Evolutionary conservation across 1,139 yeast species (phyloP).

Genomic region (Ogataea hybrid): DNA sequence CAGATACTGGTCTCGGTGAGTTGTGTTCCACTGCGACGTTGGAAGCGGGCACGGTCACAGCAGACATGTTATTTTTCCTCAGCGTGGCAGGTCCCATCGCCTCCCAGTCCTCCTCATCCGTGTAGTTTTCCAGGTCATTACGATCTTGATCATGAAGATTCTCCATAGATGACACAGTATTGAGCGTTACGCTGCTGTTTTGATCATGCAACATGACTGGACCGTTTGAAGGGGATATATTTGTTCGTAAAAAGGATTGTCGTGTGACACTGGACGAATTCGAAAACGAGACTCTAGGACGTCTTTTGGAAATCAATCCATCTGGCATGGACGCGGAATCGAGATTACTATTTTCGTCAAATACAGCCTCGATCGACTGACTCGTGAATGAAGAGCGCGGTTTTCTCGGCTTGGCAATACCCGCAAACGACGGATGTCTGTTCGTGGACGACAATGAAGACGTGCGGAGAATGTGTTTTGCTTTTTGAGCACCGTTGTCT

Average conservation of each 20-base stretch:
- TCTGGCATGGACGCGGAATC: constrained; percentile 29
- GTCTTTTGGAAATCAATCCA: constrained; percentile 24
- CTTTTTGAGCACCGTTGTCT: constrained; percentile 31
- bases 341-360: constrained; percentile 28
- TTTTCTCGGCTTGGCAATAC: constrained; percentile 32
- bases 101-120: constrained; percentile 95
- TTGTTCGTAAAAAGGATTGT: constrained; percentile 34
- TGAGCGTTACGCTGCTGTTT: constrained; percentile 22
- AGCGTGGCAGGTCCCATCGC: constrained; percentile 74
- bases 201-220: constrained; percentile 28
- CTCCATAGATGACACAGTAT: constrained; percentile 22
- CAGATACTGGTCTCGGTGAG: constrained; percentile 12
- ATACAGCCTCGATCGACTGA: constrained; percentile 31
- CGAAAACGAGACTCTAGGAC: constrained; percentile 35
- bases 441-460: constrained; percentile 26
- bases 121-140: constrained; percentile 18
- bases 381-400: constrained; percentile 33
- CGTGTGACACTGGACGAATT: constrained; percentile 32
- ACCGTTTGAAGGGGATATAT: constrained; percentile 24
- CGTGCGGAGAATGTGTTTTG: constrained; percentile 19
- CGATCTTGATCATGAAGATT: constrained; percentile 19
- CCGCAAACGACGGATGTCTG: constrained; percentile 33
- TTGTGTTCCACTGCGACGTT: constrained; percentile 14
- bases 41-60: constrained; percentile 22
- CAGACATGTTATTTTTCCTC: constrained; percentile 36